Evolutionary conservation across 2,329 filamentous ascomycete species (phyloP), one percentile per base, ranked within the genome.

Genomic region (Trichoderma sp.): DNA sequence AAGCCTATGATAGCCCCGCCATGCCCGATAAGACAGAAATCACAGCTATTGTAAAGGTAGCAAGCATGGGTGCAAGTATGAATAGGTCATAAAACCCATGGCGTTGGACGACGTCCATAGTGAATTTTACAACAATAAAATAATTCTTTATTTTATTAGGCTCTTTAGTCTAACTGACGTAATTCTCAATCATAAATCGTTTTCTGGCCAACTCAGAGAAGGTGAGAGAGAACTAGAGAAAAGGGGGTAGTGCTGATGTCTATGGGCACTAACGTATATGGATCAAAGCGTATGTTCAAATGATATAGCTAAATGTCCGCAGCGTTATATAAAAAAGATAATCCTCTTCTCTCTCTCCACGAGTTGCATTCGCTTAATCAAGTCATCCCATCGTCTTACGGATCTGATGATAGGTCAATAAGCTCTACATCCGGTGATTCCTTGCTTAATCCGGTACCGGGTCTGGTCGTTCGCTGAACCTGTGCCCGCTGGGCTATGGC

Each of bases 401-500:
- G 26, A 30, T 71, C 53, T 6, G 62, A 65, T 43, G 68, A 70
- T 1, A 72, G 21, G 21, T 72, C 71, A 24, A 72, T 72, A 21
- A 72, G 71, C 43, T 72, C 71, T 43, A 72, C 66, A 28, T 72
- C 71, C 6, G 66, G 51, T 14, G 66, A 61, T 26, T 61, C 66
- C 6, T 43, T 36, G 28, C 47, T 61, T 47, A 34, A 14, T 18
- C 58, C 64, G n/a, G 58, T 26, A 15, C 26, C 47, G 15, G 30
- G 18, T n/a, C 71, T 61, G 12, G 64, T 57, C 32, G 43, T 58
- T 12, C 65, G 64, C 28, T 78, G 82, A 43, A 82, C 78, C 76
- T 87, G 86, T 71, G 81, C 85, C 56, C 86, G 85, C 78, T 92
- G 92, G 2, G 91, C 90, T 77, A 93, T 87, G 76, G 90, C 87